Percentiles rank a stretch among this genome's conserved stretches.
Conservation (phyloP, 1,284 basidiomycete genomes). For the Moniliophthora roreri region DNA sequence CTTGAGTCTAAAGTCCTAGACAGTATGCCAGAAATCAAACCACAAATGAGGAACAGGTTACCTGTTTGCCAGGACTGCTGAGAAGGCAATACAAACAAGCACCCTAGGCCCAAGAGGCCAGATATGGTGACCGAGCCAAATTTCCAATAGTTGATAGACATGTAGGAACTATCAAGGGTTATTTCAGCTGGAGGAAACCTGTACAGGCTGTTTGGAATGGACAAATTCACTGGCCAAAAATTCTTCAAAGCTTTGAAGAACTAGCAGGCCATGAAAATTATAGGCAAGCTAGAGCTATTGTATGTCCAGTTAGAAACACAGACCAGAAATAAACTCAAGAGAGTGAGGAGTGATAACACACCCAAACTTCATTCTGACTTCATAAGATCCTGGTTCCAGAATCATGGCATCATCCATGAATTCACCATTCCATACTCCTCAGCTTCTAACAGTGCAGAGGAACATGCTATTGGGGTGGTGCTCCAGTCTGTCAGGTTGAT, state of each 20-base stretch:
- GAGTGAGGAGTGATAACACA: conserved; percentile 4
- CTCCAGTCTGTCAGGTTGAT: neutral
- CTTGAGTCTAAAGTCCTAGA: too few relatives aligned
- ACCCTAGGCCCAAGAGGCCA: neutral
- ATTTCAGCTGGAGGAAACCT: conserved; percentile 4
- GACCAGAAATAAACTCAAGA: neutral
- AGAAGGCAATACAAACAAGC: neutral
- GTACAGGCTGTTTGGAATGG: neutral
- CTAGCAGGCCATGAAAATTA: neutral
- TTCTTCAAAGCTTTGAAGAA: neutral
- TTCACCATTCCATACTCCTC: conserved; percentile 3
- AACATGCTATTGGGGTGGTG: conserved; percentile 1
- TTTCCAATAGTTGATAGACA: neutral
- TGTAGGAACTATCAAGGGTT: neutral
- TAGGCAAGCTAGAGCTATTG: neutral
- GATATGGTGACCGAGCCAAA: neutral
- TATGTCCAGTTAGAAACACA: neutral
- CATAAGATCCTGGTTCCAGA: neutral
- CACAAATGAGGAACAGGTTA: too few relatives aligned
- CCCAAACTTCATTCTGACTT: neutral
- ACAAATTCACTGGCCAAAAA: neutral
- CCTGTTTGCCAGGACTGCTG: too few relatives aligned
- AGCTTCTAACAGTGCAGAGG: conserved; percentile 1
- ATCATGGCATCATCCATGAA: conserved; percentile 1
- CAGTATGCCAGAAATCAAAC: too few relatives aligned